Evolutionary conservation across 2,329 filamentous ascomycete genomes (phyloP).

Genomic region (Bipolaris cookei): DNA sequence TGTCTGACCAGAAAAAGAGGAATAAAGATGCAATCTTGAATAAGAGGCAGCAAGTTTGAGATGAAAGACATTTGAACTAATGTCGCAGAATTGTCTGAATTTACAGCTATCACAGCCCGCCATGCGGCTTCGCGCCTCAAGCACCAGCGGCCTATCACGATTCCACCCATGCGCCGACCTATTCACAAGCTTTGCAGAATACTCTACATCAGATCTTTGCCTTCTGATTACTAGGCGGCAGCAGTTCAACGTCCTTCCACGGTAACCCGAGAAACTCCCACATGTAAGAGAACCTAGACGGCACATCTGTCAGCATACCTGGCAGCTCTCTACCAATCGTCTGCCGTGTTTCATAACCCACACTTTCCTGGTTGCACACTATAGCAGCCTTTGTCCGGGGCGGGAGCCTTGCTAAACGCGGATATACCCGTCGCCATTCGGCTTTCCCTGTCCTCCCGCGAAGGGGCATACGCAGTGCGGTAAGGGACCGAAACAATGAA

Average conservation of each 20-base stretch:
- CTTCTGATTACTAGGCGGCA: conserved; percentile 35
- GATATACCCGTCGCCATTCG: conserved; percentile 8
- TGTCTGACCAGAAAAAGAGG: not conserved
- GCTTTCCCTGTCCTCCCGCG: not conserved
- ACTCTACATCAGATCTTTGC: conserved; percentile 39
- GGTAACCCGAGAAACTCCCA: conserved; percentile 70
- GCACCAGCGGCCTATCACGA: not conserved
- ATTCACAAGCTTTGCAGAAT: conserved; percentile 1
- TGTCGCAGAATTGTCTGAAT: conserved; percentile 6
- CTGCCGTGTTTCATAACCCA: conserved; percentile 26
- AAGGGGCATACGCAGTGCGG: not conserved
- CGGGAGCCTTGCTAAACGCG: conserved; percentile 16
- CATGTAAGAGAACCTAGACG: conserved; percentile 67
- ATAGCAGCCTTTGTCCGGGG: conserved; percentile 11
- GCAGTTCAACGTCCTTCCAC: conserved; percentile 61
- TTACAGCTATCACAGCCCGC: not conserved
- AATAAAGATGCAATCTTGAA: not conserved
- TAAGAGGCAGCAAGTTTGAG: not conserved
- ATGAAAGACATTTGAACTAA: conserved; percentile 6
- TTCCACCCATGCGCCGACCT: not conserved
- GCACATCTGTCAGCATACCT: conserved; percentile 18
- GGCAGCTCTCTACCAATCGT: conserved; percentile 3
- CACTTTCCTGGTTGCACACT: conserved; percentile 9
- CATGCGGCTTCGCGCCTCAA: not conserved
- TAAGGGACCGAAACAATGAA: not conserved